phyloP scores from a whole-genome alignment of 1,139 yeast genomes.

The Yamadazyma sp. region DNA sequence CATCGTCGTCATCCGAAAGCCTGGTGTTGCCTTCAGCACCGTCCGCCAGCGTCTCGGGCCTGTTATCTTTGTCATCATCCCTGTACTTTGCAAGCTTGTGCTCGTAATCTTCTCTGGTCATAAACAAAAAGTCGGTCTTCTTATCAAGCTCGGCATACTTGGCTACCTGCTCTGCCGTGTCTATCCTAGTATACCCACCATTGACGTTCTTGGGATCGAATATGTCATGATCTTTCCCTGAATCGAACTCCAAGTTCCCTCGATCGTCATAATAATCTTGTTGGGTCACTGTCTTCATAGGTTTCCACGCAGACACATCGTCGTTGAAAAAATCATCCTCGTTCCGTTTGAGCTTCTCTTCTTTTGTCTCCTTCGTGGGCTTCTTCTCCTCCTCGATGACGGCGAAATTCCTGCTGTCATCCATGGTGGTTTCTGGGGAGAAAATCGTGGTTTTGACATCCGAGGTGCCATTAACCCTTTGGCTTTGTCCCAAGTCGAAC shows the following conservation, averaged over 20 bases:
- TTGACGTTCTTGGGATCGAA: constrained; percentile 23
- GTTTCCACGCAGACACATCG: constrained; percentile 46
- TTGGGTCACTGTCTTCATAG: constrained; percentile 52
- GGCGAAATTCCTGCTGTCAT: background rate
- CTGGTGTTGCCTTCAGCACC: constrained; percentile 12
- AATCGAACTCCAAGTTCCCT: constrained; percentile 47
- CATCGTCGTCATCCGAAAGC: constrained; percentile 15
- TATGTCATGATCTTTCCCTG: constrained; percentile 21
- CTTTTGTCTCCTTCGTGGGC: constrained; percentile 5
- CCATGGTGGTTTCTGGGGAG: constrained; percentile 2
- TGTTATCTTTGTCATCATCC: constrained; percentile 24
- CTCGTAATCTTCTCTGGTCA: constrained; percentile 15
- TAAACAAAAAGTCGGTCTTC: constrained; percentile 79
- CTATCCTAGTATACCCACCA: constrained; percentile 83
- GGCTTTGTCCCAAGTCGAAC: constrained; percentile 28
- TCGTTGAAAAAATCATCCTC: constrained; percentile 40
- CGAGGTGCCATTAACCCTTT: constrained; percentile 1
- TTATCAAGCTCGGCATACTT: constrained; percentile 72
- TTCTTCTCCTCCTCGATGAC: constrained; percentile 5
- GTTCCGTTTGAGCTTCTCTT: constrained; percentile 10
- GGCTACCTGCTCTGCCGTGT: constrained; percentile 84
- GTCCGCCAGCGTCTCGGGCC: no score
- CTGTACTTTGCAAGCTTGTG: constrained; percentile 16
- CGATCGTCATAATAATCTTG: constrained; percentile 51
- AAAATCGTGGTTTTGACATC: constrained; percentile 2